Evolutionary conservation across 2,329 filamentous ascomycete genomes (phyloP).

Genomic region (Penicillium rolfsii): DNA sequence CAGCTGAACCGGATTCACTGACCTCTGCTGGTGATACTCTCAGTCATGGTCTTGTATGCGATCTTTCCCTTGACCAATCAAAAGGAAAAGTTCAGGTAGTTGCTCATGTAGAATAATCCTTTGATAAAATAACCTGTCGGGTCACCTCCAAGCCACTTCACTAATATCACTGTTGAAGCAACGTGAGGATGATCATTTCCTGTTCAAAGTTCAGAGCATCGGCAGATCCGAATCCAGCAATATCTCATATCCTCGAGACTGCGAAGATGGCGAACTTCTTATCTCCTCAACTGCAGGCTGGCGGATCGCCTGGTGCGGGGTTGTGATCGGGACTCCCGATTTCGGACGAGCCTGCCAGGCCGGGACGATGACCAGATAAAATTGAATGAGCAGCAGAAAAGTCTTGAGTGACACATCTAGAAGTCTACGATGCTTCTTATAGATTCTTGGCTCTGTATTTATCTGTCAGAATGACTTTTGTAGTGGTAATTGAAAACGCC

Average conservation of each 20-base stretch:
- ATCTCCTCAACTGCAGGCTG: neutral
- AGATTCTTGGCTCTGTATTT: neutral
- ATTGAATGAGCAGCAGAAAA: neutral
- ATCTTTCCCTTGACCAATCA: neutral
- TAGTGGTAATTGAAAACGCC: neutral
- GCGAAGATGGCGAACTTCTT: neutral
- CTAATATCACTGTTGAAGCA: neutral
- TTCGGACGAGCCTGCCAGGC: neutral
- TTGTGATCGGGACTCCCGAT: neutral
- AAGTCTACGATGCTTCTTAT: neutral
- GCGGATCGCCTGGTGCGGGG: neutral
- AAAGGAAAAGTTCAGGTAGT: neutral
- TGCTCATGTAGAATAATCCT: neutral
- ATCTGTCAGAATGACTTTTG: neutral
- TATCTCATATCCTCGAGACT: no score
- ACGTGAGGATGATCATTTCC: neutral
- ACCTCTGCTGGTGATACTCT: neutral
- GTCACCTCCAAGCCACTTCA: neutral
- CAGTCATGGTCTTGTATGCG: neutral
- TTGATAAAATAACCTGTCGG: neutral
- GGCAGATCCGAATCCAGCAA: neutral
- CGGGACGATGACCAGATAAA: neutral
- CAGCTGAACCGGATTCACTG: neutral
- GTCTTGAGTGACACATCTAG: neutral
- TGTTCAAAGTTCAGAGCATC: neutral